These are phyloP conservation scores for Rutstroemia sp. DNA, from an alignment of 2,329 filamentous ascomycete genomes.

Conservation along the genomic window DNA sequence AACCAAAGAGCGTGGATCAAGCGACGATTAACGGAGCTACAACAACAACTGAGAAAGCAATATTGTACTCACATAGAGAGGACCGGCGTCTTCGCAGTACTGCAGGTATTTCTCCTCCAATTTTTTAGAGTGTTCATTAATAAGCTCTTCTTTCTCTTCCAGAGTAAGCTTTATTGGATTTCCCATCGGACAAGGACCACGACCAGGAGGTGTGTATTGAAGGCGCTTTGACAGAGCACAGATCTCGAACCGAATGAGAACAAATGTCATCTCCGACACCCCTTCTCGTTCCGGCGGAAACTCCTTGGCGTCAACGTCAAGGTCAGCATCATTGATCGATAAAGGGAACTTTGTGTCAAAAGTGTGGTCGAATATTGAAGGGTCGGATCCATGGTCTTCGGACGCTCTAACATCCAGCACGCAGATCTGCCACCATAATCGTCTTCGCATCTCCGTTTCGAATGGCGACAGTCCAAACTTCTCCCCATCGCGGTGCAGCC, in stretches of 20 bases:
- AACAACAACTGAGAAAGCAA: too few species aligned
- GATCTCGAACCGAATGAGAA: constrained; percentile 31
- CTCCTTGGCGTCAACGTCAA: constrained; percentile 31
- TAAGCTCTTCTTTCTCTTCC: constrained; percentile 28
- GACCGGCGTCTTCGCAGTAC: constrained; percentile 32
- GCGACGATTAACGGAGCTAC: background rate
- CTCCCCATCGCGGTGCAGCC: constrained; percentile 49
- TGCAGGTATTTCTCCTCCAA: constrained; percentile 28
- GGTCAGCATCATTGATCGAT: constrained; percentile 42
- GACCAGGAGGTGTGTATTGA: constrained; percentile 22
- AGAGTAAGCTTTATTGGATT: constrained; percentile 13
- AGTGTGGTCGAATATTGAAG: constrained; percentile 47
- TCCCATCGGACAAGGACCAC: constrained; percentile 4
- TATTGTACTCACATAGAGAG: constrained; percentile 31
- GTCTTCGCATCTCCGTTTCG: constrained; percentile 51
- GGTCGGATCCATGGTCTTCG: constrained; percentile 57
- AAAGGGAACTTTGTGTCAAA: constrained; percentile 50
- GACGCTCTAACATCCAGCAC: constrained; percentile 52
- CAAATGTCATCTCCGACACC: constrained; percentile 34
- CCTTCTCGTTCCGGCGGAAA: constrained; percentile 22
- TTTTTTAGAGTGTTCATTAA: constrained; percentile 24
- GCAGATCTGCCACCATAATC: constrained; percentile 54
- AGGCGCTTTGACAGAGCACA: constrained; percentile 21
- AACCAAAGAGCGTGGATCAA: background rate
- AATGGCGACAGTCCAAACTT: constrained; percentile 49